phyloP scores from a whole-genome alignment of 257 asterid species.

The Gardenia jasminoides region DNA sequence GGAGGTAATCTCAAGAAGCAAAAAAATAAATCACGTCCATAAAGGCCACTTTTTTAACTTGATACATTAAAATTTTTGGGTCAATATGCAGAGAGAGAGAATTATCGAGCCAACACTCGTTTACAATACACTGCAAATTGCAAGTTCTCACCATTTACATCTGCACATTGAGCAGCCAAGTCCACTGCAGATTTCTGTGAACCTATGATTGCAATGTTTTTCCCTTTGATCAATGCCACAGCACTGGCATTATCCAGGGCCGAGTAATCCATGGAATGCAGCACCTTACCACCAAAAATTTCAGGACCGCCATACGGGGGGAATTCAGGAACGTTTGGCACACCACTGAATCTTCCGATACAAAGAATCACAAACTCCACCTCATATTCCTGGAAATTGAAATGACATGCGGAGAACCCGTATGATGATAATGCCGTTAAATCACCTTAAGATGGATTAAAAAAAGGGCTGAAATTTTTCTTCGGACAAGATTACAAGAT shows the following conservation, averaged over 20 bases:
- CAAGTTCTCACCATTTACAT: slow-evolving; percentile 37
- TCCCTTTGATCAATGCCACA: slow-evolving; percentile 50
- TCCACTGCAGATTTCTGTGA: slow-evolving; percentile 61
- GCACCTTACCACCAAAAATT: slow-evolving; percentile 49
- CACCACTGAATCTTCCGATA: slow-evolving; percentile 64
- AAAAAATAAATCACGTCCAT: not conserved
- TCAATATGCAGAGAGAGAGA: too few relatives aligned
- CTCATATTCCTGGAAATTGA: slow-evolving; percentile 40
- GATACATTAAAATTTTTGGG: not conserved
- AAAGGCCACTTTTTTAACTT: not conserved
- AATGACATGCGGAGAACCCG: not conserved
- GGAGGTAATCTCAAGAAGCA: not conserved
- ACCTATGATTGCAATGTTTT: slow-evolving; percentile 46
- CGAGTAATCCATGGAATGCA: slow-evolving; percentile 61
- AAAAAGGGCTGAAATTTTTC: not conserved
- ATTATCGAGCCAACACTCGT: not conserved
- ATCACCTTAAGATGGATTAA: not conserved
- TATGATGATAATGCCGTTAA: too few relatives aligned
- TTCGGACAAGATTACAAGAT: not conserved
- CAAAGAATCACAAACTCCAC: slow-evolving; percentile 59
- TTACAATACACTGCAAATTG: not conserved
- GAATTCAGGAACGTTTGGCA: slow-evolving; percentile 57
- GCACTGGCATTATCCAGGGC: slow-evolving; percentile 50
- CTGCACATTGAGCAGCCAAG: slow-evolving; percentile 43
- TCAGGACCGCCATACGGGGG: slow-evolving; percentile 48